Conservation (phyloP, 1,139 yeast species). For the Yamadazyma sp. region DNA sequence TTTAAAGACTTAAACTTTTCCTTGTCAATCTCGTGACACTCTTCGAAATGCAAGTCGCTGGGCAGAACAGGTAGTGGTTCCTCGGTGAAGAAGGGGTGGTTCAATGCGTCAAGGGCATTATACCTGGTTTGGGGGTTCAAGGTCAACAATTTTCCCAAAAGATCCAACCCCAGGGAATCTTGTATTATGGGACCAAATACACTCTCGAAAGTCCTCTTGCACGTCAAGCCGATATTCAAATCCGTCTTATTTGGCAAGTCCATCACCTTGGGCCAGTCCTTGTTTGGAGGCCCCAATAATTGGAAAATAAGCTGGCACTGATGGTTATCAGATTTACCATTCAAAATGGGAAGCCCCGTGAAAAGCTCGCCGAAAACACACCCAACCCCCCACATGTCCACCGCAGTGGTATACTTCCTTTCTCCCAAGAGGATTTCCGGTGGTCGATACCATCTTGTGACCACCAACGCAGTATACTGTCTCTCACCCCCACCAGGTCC, state of each 20-base stretch:
- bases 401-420: constrained; percentile 83
- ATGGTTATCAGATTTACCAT: constrained; percentile 85
- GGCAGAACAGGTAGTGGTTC: constrained; percentile 64
- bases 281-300: constrained; percentile 77
- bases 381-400: constrained; percentile 96
- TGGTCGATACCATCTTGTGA: constrained; percentile 96
- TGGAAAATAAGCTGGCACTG: constrained; percentile 83
- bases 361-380: constrained; percentile 94
- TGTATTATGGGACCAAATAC: constrained; percentile 36
- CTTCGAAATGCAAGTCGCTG: constrained; percentile 62
- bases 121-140: constrained; percentile 71
- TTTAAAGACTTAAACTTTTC: constrained; percentile 24
- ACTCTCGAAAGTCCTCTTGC: constrained; percentile 55
- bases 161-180: constrained; percentile 32
- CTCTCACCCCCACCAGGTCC: constrained; percentile 76
- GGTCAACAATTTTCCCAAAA: constrained; percentile 55
- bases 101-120: constrained; percentile 77
- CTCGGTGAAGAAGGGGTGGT: constrained; percentile 63
- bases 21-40: constrained; percentile 85
- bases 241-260: constrained; percentile 60
- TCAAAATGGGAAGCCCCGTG: constrained; percentile 76
- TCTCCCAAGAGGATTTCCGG: constrained; percentile 87
- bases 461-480: constrained; percentile 86
- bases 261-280: constrained; percentile 65
- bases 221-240: constrained; percentile 42